Evolutionary conservation across 140 eudicot species (phyloP).

Genomic region (Stevia rebaudiana): DNA sequence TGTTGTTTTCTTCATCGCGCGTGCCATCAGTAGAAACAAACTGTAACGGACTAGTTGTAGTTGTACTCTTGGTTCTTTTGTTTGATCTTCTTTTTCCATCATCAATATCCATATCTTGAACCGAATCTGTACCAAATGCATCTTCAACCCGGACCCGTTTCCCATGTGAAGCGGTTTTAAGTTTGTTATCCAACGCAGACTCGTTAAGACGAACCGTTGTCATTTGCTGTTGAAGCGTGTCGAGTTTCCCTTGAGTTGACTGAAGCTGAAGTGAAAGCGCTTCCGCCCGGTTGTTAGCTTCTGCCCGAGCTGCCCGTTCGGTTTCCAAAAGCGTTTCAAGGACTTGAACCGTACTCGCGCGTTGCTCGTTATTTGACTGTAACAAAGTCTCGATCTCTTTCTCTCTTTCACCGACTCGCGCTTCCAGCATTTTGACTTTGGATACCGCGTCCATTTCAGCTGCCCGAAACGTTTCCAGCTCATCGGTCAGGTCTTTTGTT

Average conservation of each 20-base stretch:
- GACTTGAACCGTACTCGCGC: slow-evolving; percentile 70
- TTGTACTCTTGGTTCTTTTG: slow-evolving; percentile 64
- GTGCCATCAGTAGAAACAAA: slow-evolving; percentile 49
- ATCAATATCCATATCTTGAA: slow-evolving; percentile 48
- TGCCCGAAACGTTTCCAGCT: slow-evolving; percentile 45
- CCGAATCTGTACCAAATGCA: slow-evolving; percentile 60
- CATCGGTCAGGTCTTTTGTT: slow-evolving; percentile 46
- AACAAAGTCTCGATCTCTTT: slow-evolving; percentile 69
- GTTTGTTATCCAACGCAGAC: slow-evolving; percentile 63
- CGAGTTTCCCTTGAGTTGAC: slow-evolving; percentile 81
- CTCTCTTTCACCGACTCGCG: slow-evolving; percentile 73
- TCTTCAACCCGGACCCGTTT: slow-evolving; percentile 79
- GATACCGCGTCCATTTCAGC: slow-evolving; percentile 77
- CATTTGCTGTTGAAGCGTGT: slow-evolving; percentile 72
- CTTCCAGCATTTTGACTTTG: slow-evolving; percentile 64
- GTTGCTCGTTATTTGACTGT: slow-evolving; percentile 76
- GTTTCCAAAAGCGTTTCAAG: slow-evolving; percentile 72
- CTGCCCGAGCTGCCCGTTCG: slow-evolving; percentile 83
- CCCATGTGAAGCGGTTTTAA: slow-evolving; percentile 72
- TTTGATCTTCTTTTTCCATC: slow-evolving; percentile 35
- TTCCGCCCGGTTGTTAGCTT: slow-evolving; percentile 87
- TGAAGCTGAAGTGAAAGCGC: slow-evolving; percentile 82
- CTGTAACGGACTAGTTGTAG: slow-evolving; percentile 52
- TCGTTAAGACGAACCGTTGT: slow-evolving; percentile 64
- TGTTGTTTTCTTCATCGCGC: slow-evolving; percentile 45